phyloP scores from a whole-genome alignment of 1,284 basidiomycete genomes.

The Cerioporus squamosus region DNA sequence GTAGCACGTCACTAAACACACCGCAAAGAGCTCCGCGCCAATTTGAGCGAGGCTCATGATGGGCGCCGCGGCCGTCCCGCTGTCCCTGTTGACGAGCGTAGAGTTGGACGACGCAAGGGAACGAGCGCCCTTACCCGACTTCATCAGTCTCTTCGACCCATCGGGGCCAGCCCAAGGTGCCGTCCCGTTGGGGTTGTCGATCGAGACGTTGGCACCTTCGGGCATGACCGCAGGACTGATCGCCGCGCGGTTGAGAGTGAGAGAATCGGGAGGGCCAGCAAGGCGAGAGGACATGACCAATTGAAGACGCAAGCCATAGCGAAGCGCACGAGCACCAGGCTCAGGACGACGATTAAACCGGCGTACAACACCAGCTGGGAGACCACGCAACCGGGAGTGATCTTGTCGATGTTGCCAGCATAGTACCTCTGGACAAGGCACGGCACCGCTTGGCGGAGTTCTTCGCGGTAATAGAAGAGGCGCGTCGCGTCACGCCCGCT shows the following conservation, averaged over 20 bases:
- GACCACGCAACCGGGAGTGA: slow-evolving; percentile 95
- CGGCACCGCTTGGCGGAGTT: slow-evolving; percentile 68
- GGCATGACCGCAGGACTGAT: slow-evolving; percentile 96
- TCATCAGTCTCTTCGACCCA: slow-evolving; percentile 53
- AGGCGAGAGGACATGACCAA: slow-evolving; percentile 88
- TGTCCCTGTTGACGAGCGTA: slow-evolving; percentile 53
- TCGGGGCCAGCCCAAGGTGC: slow-evolving; percentile 87
- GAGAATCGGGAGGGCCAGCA: slow-evolving; percentile 71
- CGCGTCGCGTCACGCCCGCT: slow-evolving; percentile 91
- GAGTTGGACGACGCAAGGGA: slow-evolving; percentile 56
- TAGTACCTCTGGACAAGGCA: slow-evolving; percentile 88
- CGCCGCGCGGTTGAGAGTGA: slow-evolving; percentile 73
- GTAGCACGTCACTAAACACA: slow-evolving; percentile 97
- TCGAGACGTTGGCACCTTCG: slow-evolving; percentile 89
- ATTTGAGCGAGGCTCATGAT: slow-evolving; percentile 87
- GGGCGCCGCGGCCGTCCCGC: slow-evolving; percentile 51
- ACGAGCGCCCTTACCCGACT: slow-evolving; percentile 46
- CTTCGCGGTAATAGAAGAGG: slow-evolving; percentile 76
- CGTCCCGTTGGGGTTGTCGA: slow-evolving; percentile 88
- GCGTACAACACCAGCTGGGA: slow-evolving; percentile 90
- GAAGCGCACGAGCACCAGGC: slow-evolving; percentile 91
- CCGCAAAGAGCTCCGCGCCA: slow-evolving; percentile 91
- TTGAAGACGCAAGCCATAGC: slow-evolving; percentile 96
- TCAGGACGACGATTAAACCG: slow-evolving; percentile 90
- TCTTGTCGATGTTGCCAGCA: slow-evolving; percentile 96